Conservation (phyloP, 2,329 filamentous ascomycete species). For the Dryadomyces quercus-mongolicae region DNA sequence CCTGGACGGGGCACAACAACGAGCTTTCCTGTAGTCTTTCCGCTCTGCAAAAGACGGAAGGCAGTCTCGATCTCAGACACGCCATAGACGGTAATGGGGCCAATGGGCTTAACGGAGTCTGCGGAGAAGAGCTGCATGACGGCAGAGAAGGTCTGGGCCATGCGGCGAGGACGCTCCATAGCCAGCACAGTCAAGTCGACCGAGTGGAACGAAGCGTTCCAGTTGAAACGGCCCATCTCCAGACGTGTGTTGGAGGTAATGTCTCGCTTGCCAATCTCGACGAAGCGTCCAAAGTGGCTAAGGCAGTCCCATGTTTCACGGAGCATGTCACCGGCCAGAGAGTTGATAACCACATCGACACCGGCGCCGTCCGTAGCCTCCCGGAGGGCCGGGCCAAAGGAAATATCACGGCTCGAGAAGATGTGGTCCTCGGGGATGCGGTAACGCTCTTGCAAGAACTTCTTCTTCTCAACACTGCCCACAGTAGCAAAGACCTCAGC, state of each 20-base stretch:
- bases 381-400: slow-evolving; percentile 20
- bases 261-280: slow-evolving; percentile 6
- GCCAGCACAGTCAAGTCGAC: slow-evolving; percentile 22
- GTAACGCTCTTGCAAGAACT: slow-evolving; percentile 24
- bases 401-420: slow-evolving; percentile 20
- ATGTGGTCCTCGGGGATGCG: slow-evolving; percentile 24
- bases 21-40: neutral
- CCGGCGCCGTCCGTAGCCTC: slow-evolving; percentile 18
- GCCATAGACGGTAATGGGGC: neutral
- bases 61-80: neutral
- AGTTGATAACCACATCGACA: slow-evolving; percentile 29
- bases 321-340: slow-evolving; percentile 23
- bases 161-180: neutral
- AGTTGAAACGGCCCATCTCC: slow-evolving; percentile 21
- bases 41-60: neutral
- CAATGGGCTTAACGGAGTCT: neutral
- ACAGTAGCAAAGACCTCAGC: slow-evolving; percentile 32
- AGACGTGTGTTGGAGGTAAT: neutral
- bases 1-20: neutral
- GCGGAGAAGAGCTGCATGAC: neutral
- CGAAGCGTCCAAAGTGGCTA: slow-evolving; percentile 19
- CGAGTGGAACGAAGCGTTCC: slow-evolving; percentile 31
- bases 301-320: slow-evolving; percentile 30
- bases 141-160: neutral
- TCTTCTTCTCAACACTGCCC: slow-evolving; percentile 25